phyloP scores from a whole-genome alignment of 192 early-diverging fungal genomes.

The Coemansia sp. region DNA sequence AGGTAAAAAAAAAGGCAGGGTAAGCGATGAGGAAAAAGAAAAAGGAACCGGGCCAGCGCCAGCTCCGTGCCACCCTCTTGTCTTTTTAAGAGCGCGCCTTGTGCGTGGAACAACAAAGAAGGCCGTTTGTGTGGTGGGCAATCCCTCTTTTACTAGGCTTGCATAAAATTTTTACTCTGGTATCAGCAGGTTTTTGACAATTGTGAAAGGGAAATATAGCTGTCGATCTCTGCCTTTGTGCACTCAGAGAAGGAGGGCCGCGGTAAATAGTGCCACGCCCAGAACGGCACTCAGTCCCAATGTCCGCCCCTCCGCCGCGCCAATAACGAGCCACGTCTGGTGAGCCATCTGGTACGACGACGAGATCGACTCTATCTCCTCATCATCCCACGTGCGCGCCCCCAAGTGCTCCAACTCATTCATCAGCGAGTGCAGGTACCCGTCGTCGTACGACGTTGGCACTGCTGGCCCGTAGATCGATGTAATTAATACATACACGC shows the following conservation, averaged over 20 bases:
- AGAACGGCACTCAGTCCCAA: not conserved
- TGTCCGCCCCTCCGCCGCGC: not conserved
- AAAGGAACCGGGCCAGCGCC: not conserved
- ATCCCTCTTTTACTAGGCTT: not conserved
- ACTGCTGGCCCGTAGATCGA: conserved; percentile 11
- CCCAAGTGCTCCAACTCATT: conserved; percentile 16
- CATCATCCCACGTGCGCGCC: conserved; percentile 17
- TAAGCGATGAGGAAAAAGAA: not conserved
- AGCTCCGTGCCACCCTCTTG: not conserved
- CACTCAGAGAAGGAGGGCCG: not conserved
- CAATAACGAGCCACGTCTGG: not conserved
- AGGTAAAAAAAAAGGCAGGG: not conserved
- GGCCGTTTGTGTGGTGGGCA: not conserved
- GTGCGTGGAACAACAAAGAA: not conserved
- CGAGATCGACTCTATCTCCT: conserved; percentile 14
- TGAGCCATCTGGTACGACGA: conserved; percentile 11
- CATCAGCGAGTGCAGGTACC: conserved; percentile 23
- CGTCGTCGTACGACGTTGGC: conserved; percentile 12
- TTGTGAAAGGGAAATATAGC: not conserved
- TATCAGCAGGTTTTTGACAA: not conserved
- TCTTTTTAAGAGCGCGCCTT: not conserved
- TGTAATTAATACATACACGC: conserved; percentile 17
- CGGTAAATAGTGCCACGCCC: not conserved
- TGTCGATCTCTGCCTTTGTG: not conserved
- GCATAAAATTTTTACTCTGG: not conserved